phyloP scores from a whole-genome alignment of 768 basidiomycete species.

The Cystobasidium tubakii region DNA sequence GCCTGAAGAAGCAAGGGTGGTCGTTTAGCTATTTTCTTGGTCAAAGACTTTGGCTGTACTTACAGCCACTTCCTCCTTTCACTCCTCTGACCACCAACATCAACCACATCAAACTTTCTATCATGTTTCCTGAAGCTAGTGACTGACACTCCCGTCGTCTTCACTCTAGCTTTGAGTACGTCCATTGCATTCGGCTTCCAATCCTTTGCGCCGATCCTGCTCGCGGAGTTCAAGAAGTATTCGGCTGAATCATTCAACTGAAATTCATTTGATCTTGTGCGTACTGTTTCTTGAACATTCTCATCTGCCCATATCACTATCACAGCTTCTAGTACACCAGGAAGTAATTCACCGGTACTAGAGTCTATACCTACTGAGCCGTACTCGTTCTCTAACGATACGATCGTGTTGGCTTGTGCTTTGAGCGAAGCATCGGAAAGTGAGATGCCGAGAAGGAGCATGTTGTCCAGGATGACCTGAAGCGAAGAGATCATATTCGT shows the following conservation, averaged over 20 bases:
- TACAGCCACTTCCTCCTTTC: slow-evolving; percentile 36
- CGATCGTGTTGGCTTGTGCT: not conserved
- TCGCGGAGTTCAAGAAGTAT: slow-evolving; percentile 25
- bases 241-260: slow-evolving; percentile 36
- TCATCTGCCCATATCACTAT: slow-evolving; percentile 12
- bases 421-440: slow-evolving; percentile 5
- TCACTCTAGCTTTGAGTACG: slow-evolving; percentile 36
- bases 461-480: slow-evolving; percentile 33
- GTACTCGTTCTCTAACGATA: slow-evolving; percentile 27
- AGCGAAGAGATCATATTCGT: slow-evolving; percentile 33
- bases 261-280: slow-evolving; percentile 26
- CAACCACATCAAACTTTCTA: slow-evolving; percentile 25
- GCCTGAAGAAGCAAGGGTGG: not conserved
- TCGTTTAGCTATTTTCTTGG: no score
- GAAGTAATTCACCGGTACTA: slow-evolving; percentile 4
- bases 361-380: slow-evolving; percentile 29
- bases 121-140: slow-evolving; percentile 26
- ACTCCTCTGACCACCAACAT: slow-evolving; percentile 35
- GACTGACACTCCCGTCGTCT: slow-evolving; percentile 34
- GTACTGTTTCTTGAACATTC: slow-evolving; percentile 1
- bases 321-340: slow-evolving; percentile 22
- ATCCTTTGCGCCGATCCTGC: slow-evolving; percentile 8
- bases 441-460: slow-evolving; percentile 12
- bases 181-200: slow-evolving; percentile 35
- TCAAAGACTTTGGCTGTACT: not conserved